Base-by-base conservation (phyloP, 768 basidiomycete species). In the Leccinum uliginosum region DNA sequence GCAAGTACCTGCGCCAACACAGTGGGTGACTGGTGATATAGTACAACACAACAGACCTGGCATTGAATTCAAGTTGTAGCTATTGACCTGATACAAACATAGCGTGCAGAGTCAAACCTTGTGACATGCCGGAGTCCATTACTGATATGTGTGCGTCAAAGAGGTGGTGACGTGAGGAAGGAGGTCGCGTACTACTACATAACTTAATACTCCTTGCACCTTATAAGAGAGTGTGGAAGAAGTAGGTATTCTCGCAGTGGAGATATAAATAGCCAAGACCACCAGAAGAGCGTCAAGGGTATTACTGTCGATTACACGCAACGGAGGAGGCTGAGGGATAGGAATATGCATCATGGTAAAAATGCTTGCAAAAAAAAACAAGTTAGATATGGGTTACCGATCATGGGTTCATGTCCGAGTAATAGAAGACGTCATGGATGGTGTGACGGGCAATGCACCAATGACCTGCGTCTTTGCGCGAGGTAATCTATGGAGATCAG, bases 381-480 rank as follows among this genome's bases (percentile, higher is more conserved):
- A 27, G 10, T 32, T 45, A 4, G 11, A 32, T 45, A 1, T 9
- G 17, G 38, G 38, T 40, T 40, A 40, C 44, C 44, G 15, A 24
- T 45, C 23, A 40, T 7, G 44, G 17, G 38, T 8, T 69, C 57
- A 71, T 23, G 57, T 21, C 45, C 46, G 64, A 26, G 67, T 54
- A 11, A 38, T 23, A 23, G 65, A 61, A 19, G 58, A 45, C 7
- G 64, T 46, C 14, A 54, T 51, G 21, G 60, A 51, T 1, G 51
- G 59, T 10, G 59, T 19, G 46, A 56, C 50, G 11, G 69, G 50
- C 32, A 59, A 35, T 12, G 60, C 19, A 14, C 59, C 53, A n/a
- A 51, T 56, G 46, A 51, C 62, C 14, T 55, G 50, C 5, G 53
- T 59, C 44, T 61, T 69, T 11, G 14, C 17, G 8, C n/a, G 35